Percentiles rank a stretch among this genome's conserved stretches.
Evolutionary conservation across 306 rosid genomes (phyloP).

Genomic region (Sechiopsis laciniata): DNA sequence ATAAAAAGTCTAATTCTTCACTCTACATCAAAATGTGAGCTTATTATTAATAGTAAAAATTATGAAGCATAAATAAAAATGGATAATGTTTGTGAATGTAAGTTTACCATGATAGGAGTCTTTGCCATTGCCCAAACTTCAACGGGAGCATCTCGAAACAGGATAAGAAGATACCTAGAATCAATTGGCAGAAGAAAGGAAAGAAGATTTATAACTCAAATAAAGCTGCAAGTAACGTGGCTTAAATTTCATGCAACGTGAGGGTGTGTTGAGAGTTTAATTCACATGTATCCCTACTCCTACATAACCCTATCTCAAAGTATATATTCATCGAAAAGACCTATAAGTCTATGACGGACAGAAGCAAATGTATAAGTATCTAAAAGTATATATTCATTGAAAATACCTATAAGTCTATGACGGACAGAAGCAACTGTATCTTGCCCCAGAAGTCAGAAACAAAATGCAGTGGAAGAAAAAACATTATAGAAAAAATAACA

Average conservation of each 20-base stretch:
- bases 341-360: not conserved
- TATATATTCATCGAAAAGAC: not conserved
- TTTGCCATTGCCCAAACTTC: constrained; percentile 99
- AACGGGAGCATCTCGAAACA: constrained; percentile 97
- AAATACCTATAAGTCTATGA: not conserved
- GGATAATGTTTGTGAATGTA: not conserved
- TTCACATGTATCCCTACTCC: not conserved
- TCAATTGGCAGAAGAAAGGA: constrained; percentile 13
- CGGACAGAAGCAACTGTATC: not conserved
- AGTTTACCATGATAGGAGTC: constrained; percentile 83
- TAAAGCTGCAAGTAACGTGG: constrained; percentile 1
- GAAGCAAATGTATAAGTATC: constrained; percentile 5
- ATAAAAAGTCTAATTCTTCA: not conserved
- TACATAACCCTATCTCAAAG: not conserved
- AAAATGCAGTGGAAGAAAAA: not conserved
- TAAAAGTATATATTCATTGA: not conserved
- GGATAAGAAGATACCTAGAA: constrained; percentile 87
- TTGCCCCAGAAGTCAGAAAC: not conserved
- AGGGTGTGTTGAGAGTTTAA: not conserved
- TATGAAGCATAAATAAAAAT: constrained; percentile 26
- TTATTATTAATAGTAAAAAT: constrained; percentile 4
- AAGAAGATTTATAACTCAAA: constrained; percentile 1
- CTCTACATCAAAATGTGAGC: not conserved
- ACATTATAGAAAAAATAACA: not conserved
- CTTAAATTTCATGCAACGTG: not conserved